Percentiles rank a stretch among this genome's conserved stretches.
Evolutionary conservation across 345 rosid genomes (phyloP).

Genomic region (Dipteronia dyeriana): DNA sequence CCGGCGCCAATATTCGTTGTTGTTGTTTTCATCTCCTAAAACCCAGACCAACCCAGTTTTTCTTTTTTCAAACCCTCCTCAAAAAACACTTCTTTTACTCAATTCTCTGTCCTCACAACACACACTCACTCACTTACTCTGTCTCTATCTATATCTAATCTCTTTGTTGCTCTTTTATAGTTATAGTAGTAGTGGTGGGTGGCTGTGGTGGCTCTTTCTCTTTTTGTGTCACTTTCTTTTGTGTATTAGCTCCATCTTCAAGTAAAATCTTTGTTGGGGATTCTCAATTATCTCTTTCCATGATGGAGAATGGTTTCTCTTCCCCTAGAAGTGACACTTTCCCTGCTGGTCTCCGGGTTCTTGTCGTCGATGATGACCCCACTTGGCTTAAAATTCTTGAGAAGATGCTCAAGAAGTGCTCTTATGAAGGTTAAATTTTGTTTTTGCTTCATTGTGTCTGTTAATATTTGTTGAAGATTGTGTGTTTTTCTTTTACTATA

Average conservation of each 20-base stretch:
- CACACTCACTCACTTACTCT: neutral
- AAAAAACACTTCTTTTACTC: neutral
- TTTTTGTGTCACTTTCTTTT: neutral
- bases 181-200: neutral
- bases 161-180: neutral
- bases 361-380: constrained; percentile 93
- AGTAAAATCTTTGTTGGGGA: neutral
- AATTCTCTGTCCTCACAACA: neutral
- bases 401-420: constrained; percentile 96
- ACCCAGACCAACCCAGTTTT: constrained; percentile 33
- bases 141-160: neutral
- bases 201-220: neutral
- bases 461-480: neutral
- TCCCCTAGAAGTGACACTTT: constrained; percentile 58
- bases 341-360: constrained; percentile 92
- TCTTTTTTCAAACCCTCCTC: constrained; percentile 26
- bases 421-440: constrained; percentile 66
- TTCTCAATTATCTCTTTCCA: neutral
- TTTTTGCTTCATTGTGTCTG: constrained; percentile 7
- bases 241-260: constrained; percentile 12
- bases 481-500: neutral
- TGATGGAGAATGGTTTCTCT: constrained; percentile 73
- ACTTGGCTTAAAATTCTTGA: constrained; percentile 98
- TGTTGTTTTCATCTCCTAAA: constrained; percentile 28
- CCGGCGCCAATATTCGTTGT: constrained; percentile 60